phyloP scores from a whole-genome alignment of 208 protist species.

The Wallacemonas rigidus region DNA sequence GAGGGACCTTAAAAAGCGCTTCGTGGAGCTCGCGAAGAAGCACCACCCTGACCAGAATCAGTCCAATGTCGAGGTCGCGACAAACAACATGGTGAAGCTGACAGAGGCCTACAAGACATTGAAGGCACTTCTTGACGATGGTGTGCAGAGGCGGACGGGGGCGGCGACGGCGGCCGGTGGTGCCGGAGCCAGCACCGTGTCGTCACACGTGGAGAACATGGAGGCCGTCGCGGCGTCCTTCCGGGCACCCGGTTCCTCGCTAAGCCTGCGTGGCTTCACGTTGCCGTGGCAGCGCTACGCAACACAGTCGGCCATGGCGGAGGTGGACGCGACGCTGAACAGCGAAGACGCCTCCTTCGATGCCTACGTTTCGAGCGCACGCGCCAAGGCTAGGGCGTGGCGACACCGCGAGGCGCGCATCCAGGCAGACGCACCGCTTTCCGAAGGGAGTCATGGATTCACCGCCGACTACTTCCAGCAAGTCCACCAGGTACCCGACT shows the following conservation, averaged over 20 bases:
- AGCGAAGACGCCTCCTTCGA: slow-evolving; percentile 28
- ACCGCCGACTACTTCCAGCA: slow-evolving; percentile 66
- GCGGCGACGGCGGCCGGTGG: background rate
- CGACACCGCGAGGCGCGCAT: slow-evolving; percentile 32
- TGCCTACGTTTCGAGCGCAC: slow-evolving; percentile 44
- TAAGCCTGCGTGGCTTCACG: slow-evolving; percentile 60
- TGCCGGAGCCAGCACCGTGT: background rate
- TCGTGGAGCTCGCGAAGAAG: slow-evolving; percentile 67
- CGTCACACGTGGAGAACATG: slow-evolving; percentile 23
- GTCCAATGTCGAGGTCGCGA: slow-evolving; percentile 34
- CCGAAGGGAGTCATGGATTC: slow-evolving; percentile 74
- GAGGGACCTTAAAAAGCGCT: slow-evolving; percentile 65
- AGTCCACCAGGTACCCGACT: slow-evolving; percentile 20
- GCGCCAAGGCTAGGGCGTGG: slow-evolving; percentile 36
- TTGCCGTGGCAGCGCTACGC: slow-evolving; percentile 73
- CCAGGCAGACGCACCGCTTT: slow-evolving; percentile 26
- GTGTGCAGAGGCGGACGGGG: slow-evolving; percentile 20
- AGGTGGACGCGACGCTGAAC: slow-evolving; percentile 31
- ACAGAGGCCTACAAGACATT: slow-evolving; percentile 75
- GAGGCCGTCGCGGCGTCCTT: slow-evolving; percentile 50
- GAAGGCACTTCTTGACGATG: slow-evolving; percentile 54
- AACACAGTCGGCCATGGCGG: slow-evolving; percentile 24
- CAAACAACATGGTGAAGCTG: slow-evolving; percentile 55
- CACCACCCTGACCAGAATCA: slow-evolving; percentile 73
- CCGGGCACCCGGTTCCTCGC: slow-evolving; percentile 49